phyloP scores from a whole-genome alignment of 2,329 filamentous ascomycete genomes.

The Achaetomium macrosporum region DNA sequence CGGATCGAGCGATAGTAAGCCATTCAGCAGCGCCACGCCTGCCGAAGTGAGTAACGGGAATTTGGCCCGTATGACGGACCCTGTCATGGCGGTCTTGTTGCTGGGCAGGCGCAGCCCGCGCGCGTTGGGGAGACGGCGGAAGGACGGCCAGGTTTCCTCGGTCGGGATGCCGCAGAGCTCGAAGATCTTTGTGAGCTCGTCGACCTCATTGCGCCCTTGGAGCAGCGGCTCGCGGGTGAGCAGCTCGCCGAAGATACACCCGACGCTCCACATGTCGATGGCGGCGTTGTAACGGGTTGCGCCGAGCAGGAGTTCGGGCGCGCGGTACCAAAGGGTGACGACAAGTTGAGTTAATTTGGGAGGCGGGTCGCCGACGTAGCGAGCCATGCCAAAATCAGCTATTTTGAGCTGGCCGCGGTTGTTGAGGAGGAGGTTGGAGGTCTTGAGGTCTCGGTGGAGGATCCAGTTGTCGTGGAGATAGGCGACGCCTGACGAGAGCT shows the following conservation, averaged over 20 bases:
- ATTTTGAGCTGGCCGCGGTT: conserved; percentile 94
- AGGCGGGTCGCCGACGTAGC: conserved; percentile 75
- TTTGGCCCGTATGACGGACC: conserved; percentile 61
- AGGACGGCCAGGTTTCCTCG: conserved; percentile 76
- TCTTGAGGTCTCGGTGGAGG: conserved; percentile 88
- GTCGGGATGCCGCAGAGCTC: conserved; percentile 81
- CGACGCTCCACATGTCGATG: conserved; percentile 93
- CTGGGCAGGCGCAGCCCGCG: conserved; percentile 66
- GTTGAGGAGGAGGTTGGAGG: conserved; percentile 88
- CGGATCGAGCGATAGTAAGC: conserved; percentile 71
- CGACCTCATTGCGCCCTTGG: conserved; percentile 87
- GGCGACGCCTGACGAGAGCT: conserved; percentile 72
- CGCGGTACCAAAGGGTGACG: conserved; percentile 94
- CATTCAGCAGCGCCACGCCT: conserved; percentile 63
- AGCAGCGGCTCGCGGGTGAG: conserved; percentile 76
- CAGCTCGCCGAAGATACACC: conserved; percentile 92
- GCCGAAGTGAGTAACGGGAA: conserved; percentile 78
- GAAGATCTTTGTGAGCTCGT: conserved; percentile 83
- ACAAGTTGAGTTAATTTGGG: conserved; percentile 83
- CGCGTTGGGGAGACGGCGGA: conserved; percentile 82
- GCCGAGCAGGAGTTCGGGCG: conserved; percentile 84
- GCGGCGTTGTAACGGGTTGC: conserved; percentile 66
- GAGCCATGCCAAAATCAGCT: conserved; percentile 96
- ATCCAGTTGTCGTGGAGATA: conserved; percentile 91
- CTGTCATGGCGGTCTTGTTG: conserved; percentile 31